Conservation (phyloP, 495 filamentous ascomycete species). For the Parathielavia hyrcaniae region DNA sequence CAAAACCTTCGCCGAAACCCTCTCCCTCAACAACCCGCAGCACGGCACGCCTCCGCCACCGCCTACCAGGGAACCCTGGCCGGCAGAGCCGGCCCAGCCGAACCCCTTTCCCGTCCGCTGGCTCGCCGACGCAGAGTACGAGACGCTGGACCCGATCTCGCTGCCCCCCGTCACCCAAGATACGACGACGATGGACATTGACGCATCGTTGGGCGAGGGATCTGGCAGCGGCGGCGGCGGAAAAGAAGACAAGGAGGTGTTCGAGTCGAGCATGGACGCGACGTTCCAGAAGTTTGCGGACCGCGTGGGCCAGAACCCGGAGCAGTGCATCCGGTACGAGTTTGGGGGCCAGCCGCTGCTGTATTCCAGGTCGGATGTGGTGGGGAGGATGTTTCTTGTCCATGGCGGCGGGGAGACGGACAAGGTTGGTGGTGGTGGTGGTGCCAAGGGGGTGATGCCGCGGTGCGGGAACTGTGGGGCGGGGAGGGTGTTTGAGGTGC, state of each 20-base stretch:
- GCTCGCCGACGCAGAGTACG: slow-evolving; percentile 84
- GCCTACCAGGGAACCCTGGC: slow-evolving; percentile 85
- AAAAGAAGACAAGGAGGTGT: slow-evolving; percentile 73
- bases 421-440: slow-evolving; percentile 20
- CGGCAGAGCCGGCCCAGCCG: slow-evolving; percentile 56
- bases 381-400: slow-evolving; percentile 56
- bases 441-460: slow-evolving; percentile 56
- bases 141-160: slow-evolving; percentile 59
- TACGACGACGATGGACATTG: slow-evolving; percentile 54
- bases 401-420: slow-evolving; percentile 13
- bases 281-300: slow-evolving; percentile 90
- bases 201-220: slow-evolving; percentile 36
- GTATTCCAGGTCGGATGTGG: slow-evolving; percentile 67
- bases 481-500: slow-evolving; percentile 70
- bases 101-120: slow-evolving; percentile 66
- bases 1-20: slow-evolving; percentile 62
- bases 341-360: slow-evolving; percentile 74
- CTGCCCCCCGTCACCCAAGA: slow-evolving; percentile 38
- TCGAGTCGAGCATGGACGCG: slow-evolving; percentile 77
- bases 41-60: slow-evolving; percentile 42
- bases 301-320: slow-evolving; percentile 80
- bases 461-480: slow-evolving; percentile 70
- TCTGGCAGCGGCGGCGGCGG: slow-evolving; percentile 37
- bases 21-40: slow-evolving; percentile 45
- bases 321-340: slow-evolving; percentile 91